Base-by-base conservation (phyloP, 208 protist genomes). In the Trypanosoma scelopori region DNA sequence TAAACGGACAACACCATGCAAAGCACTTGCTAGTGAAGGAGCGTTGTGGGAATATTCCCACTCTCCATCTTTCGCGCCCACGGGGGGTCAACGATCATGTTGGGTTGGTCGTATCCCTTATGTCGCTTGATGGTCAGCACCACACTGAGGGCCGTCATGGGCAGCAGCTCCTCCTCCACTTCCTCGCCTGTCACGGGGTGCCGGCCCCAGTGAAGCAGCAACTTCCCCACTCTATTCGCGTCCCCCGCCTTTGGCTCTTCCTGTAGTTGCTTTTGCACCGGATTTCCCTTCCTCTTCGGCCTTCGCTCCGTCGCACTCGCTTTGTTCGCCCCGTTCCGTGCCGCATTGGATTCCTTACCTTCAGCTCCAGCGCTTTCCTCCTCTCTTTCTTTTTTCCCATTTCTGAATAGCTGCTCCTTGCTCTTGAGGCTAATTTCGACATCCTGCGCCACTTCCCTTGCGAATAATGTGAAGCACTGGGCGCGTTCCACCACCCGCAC, bases 11-110 rank as follows among this genome's bases (percentile, higher is more conserved):
- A n/a, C n/a, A n/a, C n/a, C n/a, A n/a, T n/a, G n/a, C n/a, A n/a
- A n/a, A n/a, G n/a, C n/a, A 20, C 16, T 23, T 42, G 52, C 51
- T 50, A 27, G 12, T 46, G 2, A 1, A 57, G 4, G 37, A 67
- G 61, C 57, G 22, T 60, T 20, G 23, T 57, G n/a, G 48, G 56
- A 47, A 76, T 35, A 18, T 16, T 9, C 20, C 12, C 12, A 30
- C 18, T 0, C 30, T 70, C 27, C 15, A 25, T 18, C 5, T 20
- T 28, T 37, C 89, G 71, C 49, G 78, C 66, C 85, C 83, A 92
- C 35, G 89, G 89, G 23, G 85, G 81, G 37, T 89, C 56, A 27
- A 94, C 11, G 27, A 87, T 73, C 71, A 92, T 79, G 45, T 66
- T 56, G 46, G 90, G 47, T 23, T 69, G 69, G 27, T 85, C 70